Base-by-base conservation (phyloP, 371 early-diverging fungal species). In the Coemansia sp. region DNA sequence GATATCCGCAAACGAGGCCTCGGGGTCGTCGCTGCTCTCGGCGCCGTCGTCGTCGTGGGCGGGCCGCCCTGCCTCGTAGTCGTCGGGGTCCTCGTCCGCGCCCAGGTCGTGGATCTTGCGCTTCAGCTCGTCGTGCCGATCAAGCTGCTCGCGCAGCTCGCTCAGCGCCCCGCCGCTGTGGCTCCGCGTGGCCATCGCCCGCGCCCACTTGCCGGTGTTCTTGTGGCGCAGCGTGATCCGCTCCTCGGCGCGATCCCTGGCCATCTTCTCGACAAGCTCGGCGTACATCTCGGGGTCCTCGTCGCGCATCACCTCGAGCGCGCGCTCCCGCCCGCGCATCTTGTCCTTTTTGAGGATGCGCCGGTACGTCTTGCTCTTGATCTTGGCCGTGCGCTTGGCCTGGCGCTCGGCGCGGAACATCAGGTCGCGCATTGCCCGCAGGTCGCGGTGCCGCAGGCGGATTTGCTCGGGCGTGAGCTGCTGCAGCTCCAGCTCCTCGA, bases 151-250 rank as follows among this genome's bases (percentile, higher is more conserved):
- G 62, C 87, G 84, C 36, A 95, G 77, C 5, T 94, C 94, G 72
- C 90, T 84, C 14, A 90, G 92, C 5, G 89, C 85, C 49, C 90
- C 85, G 49, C 77, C 83, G 20, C 83, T 86, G 59, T 84, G 79
- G 42, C 84, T 76, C 34, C 89, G 88, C 58, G 83, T 81, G 43
- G 91, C 72, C 80, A 92, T 85, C 34, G 87, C 83, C 67, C 88
- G 91, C 33, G 96, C 95, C 98, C 97, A 97, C 71, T 97, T 94
- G 63, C 94, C 88, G 0, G 89, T 92, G 67, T 92, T 92, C 78
- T 94, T 94, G 80, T 97, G 97, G 42, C 92, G 86, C 63, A 94
- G 78, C 4, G 95, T 84, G 89, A 97, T 91, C 35, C 98, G 90
- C 75, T 96, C 97, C 78, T 90, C 68, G 5, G 94, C 95, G 45